These are phyloP conservation scores for Mimosa pudica DNA, from an alignment of 306 rosid species.

Conservation along the genomic window DNA sequence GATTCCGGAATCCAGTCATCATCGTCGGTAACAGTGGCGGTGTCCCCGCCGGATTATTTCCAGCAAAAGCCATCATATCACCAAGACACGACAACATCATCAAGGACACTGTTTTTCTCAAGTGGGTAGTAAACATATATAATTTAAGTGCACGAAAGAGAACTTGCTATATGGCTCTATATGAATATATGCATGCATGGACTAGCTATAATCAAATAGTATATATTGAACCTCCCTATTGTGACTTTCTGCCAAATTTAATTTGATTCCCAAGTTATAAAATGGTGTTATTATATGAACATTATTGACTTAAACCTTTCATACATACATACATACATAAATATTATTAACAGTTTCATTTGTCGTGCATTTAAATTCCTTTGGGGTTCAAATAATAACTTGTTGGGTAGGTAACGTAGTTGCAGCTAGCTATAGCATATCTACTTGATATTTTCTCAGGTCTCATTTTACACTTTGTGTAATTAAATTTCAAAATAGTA, in stretches of 20 bases:
- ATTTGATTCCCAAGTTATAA: background rate
- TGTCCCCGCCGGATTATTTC: slow-evolving; percentile 63
- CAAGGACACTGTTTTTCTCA: slow-evolving; percentile 56
- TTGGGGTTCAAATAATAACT: background rate
- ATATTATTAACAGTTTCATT: background rate
- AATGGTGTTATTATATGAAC: background rate
- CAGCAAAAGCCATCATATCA: slow-evolving; percentile 52
- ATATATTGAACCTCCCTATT: background rate
- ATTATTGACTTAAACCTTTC: background rate
- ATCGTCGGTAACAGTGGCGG: slow-evolving; percentile 61
- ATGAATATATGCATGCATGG: slow-evolving; percentile 7
- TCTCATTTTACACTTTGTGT: background rate
- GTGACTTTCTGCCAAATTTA: slow-evolving; percentile 9
- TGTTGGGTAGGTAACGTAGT: background rate
- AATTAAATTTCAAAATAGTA: background rate
- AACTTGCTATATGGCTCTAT: background rate
- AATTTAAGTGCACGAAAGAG: background rate
- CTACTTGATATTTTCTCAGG: background rate
- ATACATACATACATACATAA: background rate
- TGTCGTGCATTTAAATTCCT: background rate
- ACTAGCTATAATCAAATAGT: slow-evolving; percentile 13
- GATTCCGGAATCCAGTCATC: slow-evolving; percentile 53
- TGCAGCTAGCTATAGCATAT: background rate
- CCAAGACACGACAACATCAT: slow-evolving; percentile 37
- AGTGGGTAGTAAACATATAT: slow-evolving; percentile 31